Evolutionary conservation across 2,329 filamentous ascomycete species (phyloP).

Genomic region (Monosporascus sp.): DNA sequence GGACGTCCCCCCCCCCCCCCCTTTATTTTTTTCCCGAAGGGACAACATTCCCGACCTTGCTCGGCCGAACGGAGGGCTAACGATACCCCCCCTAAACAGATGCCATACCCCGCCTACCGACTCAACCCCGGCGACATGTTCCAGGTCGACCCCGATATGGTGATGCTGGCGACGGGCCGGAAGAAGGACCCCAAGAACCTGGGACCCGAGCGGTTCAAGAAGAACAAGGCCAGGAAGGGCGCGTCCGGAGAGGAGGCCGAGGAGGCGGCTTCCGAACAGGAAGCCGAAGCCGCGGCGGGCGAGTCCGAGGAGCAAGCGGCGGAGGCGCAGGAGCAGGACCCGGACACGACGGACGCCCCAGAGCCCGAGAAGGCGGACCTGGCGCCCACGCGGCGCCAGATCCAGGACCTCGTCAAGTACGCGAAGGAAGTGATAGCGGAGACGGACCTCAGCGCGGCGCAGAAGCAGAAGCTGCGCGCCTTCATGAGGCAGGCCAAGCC

Average conservation of each 20-base stretch:
- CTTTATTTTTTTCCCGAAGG: too few relatives aligned
- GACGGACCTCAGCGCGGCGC: constrained; percentile 57
- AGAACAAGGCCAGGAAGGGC: constrained; percentile 13
- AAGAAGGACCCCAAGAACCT: constrained; percentile 45
- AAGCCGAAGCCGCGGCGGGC: constrained; percentile 13
- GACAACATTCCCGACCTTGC: too few relatives aligned
- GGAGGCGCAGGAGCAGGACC: constrained; percentile 29
- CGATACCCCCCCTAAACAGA: constrained; percentile 47
- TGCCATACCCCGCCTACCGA: constrained; percentile 86
- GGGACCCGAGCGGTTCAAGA: constrained; percentile 20
- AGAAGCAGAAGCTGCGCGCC: constrained; percentile 70
- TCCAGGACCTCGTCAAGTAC: constrained; percentile 49
- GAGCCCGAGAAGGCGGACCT: constrained; percentile 18
- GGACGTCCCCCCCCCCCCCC: too few relatives aligned
- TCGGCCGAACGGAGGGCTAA: too few relatives aligned
- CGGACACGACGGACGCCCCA: constrained; percentile 31
- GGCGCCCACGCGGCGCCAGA: constrained; percentile 27
- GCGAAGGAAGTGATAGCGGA: constrained; percentile 57
- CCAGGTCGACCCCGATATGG: constrained; percentile 84
- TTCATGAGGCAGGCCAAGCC: constrained; percentile 62
- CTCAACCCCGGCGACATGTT: constrained; percentile 98
- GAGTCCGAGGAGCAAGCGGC: constrained; percentile 19
- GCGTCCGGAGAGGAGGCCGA: constrained; percentile 22
- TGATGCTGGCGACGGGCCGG: constrained; percentile 80
- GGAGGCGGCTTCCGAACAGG: constrained; percentile 6